These are phyloP conservation scores for Mallotus nudiflorus DNA, from an alignment of 345 rosid species.

Conservation along the genomic window DNA sequence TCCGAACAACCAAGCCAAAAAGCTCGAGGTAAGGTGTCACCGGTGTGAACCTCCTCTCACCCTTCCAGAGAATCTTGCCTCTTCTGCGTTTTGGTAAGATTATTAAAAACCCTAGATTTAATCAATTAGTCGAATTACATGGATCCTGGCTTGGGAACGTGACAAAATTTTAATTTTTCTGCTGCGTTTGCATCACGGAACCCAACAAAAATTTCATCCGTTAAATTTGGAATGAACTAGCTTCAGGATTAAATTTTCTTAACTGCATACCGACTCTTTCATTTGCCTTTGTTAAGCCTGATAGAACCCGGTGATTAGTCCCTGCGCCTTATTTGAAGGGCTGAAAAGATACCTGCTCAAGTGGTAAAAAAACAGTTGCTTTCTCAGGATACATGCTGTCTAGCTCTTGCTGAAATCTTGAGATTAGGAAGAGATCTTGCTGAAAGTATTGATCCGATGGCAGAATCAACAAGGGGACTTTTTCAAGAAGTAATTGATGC, in stretches of 20 bases:
- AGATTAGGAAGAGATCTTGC: slow-evolving; percentile 24
- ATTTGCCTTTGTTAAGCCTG: not conserved
- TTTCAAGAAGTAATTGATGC: slow-evolving; percentile 7
- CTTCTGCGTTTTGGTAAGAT: no score
- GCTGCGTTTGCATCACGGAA: no score
- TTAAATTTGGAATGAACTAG: no score
- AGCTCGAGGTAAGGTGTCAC: no score
- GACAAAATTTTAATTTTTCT: no score
- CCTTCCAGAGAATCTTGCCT: no score
- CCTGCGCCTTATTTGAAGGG: not conserved
- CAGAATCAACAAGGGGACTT: slow-evolving; percentile 27
- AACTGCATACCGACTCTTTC: slow-evolving; percentile 23
- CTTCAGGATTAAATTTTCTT: not conserved
- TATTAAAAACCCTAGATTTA: no score
- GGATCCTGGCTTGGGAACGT: no score
- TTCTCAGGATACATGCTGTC: slow-evolving; percentile 23
- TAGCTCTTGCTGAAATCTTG: slow-evolving; percentile 17
- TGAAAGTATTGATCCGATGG: slow-evolving; percentile 22
- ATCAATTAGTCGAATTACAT: no score
- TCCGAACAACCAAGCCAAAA: no score
- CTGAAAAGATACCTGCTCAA: slow-evolving; percentile 23
- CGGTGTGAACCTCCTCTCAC: no score
- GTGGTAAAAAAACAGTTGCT: slow-evolving; percentile 25
- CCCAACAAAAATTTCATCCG: no score
- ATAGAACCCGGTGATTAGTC: not conserved